Percentiles rank a stretch among this genome's conserved stretches.
phyloP scores from a whole-genome alignment of 2,329 filamentous ascomycete genomes.

The Fusarium buharicum region DNA sequence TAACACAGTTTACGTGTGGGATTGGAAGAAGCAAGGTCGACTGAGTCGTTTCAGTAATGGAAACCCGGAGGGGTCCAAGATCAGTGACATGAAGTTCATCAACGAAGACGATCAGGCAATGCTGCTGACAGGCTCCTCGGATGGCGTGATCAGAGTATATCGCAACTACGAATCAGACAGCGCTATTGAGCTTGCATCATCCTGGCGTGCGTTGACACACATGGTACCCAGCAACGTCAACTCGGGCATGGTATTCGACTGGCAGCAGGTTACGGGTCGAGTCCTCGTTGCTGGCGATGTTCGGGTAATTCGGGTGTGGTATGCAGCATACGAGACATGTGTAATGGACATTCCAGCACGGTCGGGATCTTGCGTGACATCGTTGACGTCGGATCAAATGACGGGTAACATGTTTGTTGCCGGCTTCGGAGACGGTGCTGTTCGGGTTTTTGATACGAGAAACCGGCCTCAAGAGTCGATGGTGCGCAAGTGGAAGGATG shows the following conservation, averaged over 20 bases:
- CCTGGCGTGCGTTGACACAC: slow-evolving; percentile 92
- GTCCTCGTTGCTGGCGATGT: slow-evolving; percentile 97
- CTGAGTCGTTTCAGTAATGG: slow-evolving; percentile 92
- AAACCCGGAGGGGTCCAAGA: slow-evolving; percentile 89
- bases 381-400: slow-evolving; percentile 95
- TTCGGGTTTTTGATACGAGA: slow-evolving; percentile 93
- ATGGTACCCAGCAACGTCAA: slow-evolving; percentile 94
- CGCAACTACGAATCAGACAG: slow-evolving; percentile 85
- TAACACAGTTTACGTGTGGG: slow-evolving; percentile 92
- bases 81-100: slow-evolving; percentile 96
- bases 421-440: slow-evolving; percentile 93
- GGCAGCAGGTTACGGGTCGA: slow-evolving; percentile 97
- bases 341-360: slow-evolving; percentile 93
- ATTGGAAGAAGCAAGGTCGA: slow-evolving; percentile 82
- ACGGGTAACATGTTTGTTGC: slow-evolving; percentile 96
- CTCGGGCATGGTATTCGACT: slow-evolving; percentile 96
- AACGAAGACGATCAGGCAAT: slow-evolving; percentile 98
- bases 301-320: slow-evolving; percentile 95
- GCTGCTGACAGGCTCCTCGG: slow-evolving; percentile 92
- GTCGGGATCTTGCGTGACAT: slow-evolving; percentile 95
- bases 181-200: slow-evolving; percentile 84
- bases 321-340: slow-evolving; percentile 91
- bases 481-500: slow-evolving; percentile 97
- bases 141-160: slow-evolving; percentile 93
- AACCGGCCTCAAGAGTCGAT: slow-evolving; percentile 86